Conservation (phyloP, 148 eudicot species). For the Camellia granthamiana region DNA sequence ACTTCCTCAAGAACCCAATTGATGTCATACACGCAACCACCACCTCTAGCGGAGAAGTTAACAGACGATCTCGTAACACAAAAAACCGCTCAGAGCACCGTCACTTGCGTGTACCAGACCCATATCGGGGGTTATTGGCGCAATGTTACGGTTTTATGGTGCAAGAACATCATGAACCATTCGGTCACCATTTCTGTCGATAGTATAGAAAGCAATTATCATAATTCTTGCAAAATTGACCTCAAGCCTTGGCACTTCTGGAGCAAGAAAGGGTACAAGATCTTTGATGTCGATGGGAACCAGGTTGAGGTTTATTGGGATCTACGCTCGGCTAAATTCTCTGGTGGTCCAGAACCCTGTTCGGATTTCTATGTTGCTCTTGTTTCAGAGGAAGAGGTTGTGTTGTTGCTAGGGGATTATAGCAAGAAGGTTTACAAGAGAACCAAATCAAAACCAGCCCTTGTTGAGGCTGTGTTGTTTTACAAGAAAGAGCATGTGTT, state of each 20-base stretch:
- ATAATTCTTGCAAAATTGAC: slow-evolving; percentile 71
- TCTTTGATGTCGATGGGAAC: slow-evolving; percentile 54
- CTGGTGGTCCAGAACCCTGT: slow-evolving; percentile 67
- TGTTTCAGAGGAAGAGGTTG: slow-evolving; percentile 76
- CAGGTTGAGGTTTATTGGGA: slow-evolving; percentile 82
- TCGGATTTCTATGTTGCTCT: slow-evolving; percentile 71
- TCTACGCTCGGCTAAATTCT: slow-evolving; percentile 66
- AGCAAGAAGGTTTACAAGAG: slow-evolving; percentile 74
- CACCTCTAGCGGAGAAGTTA: slow-evolving; percentile 25
- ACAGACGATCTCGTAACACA: slow-evolving; percentile 41
- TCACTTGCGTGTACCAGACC: slow-evolving; percentile 51
- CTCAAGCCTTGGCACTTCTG: slow-evolving; percentile 92
- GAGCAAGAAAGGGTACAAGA: slow-evolving; percentile 76
- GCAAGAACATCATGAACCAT: slow-evolving; percentile 58
- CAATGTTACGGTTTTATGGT: slow-evolving; percentile 67
- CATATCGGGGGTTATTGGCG: slow-evolving; percentile 77
- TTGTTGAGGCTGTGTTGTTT: slow-evolving; percentile 53
- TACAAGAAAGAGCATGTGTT: slow-evolving; percentile 66
- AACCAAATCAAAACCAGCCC: slow-evolving; percentile 61
- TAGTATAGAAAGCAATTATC: slow-evolving; percentile 34
- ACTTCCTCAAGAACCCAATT: slow-evolving; percentile 29
- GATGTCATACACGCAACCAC: slow-evolving; percentile 21
- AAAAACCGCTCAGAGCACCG: slow-evolving; percentile 47
- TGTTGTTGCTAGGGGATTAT: slow-evolving; percentile 63
- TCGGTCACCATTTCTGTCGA: slow-evolving; percentile 58